Conservation (phyloP, 805 yeast genomes). For the Candida ulmi region DNA sequence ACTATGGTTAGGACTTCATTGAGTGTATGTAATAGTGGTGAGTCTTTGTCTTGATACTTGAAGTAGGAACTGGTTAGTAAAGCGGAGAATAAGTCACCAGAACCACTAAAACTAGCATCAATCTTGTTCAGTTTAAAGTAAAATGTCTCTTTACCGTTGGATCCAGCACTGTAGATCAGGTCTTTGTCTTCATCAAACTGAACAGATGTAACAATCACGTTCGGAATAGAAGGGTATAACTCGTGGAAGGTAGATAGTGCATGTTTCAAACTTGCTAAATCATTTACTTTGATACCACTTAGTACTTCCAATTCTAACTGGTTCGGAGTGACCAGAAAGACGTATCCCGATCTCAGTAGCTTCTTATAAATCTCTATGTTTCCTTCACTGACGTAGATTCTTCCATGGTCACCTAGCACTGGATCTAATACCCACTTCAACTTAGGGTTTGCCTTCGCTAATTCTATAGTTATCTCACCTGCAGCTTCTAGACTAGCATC, state of each 20-base stretch:
- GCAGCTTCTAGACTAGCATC: constrained; percentile 46
- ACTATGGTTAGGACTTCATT: constrained; percentile 35
- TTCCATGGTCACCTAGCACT: constrained; percentile 87
- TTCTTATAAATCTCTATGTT: constrained; percentile 47
- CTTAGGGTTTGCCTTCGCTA: constrained; percentile 22
- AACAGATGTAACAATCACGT: constrained; percentile 58
- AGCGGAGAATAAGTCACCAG: constrained; percentile 71
- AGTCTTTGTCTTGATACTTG: constrained; percentile 16
- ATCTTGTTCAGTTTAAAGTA: constrained; percentile 41
- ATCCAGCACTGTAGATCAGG: constrained; percentile 36
- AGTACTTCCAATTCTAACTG: constrained; percentile 68
- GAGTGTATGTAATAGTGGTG: constrained; percentile 28
- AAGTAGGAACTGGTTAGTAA: constrained; percentile 47
- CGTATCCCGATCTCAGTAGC: constrained; percentile 36
- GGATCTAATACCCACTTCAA: constrained; percentile 77
- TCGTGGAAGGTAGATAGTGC: constrained; percentile 39
- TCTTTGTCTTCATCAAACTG: constrained; percentile 21
- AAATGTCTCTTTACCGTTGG: constrained; percentile 10
- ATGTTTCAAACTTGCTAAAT: constrained; percentile 29
- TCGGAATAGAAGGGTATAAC: constrained; percentile 38
- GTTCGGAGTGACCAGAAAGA: constrained; percentile 61
- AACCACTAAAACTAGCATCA: constrained; percentile 61
- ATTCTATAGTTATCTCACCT: constrained; percentile 32
- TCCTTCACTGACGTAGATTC: constrained; percentile 60
- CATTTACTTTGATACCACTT: constrained; percentile 38